Base-by-base conservation (phyloP, 352 stramenopile genomes). In the Blastocystis sp. region DNA sequence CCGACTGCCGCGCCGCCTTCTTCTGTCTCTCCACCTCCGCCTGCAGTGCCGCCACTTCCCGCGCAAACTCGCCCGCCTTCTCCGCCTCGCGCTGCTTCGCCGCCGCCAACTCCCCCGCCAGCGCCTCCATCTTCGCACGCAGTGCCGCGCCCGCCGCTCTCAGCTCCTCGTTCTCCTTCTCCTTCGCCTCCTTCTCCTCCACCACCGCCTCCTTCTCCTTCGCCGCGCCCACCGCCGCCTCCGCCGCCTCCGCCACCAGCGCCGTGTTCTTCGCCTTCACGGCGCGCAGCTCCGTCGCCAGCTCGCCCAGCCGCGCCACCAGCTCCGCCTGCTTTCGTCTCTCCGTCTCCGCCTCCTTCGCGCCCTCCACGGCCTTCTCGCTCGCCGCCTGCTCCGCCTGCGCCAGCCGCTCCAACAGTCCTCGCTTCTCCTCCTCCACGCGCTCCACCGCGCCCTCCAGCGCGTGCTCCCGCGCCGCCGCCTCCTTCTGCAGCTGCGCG, bases 11-110 rank as follows among this genome's bases (percentile, higher is more conserved):
- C 21, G 41, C 66, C 45, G 40, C 45, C 23, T 59, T 41, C 45
- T 40, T 43, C 66, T 23, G 14, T 19, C 21, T 92, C 69, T 89
- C 86, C 0, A 92, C 92, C 9, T 92, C 93, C 56, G 92, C 91
- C 64, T 93, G 90, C 48, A 93, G 45, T 1, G 90, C 90, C 53
- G 61, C 66, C 60, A 53, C 14, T 28, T 59, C n/a, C 64, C 48
- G 28, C 34, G 7, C 21, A 21, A 41, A 17, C 53, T 89, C 76
- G 1, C 28, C 62, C n/a, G 82, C 14, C 45, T 28, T 69, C 2
- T 66, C 79, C 56, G 88, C 61, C 59, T 34, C 28, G 28, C 28
- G 28, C 28, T 34, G 28, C 28, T 91, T 56, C 48, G 43, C 52
- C 76, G 88, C 62, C 38, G 86, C 62, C 86, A 90, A n/a, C 82